Evolutionary conservation across 768 basidiomycete species (phyloP), one percentile per base, ranked within the genome.

Genomic region (Naganishia kalamii): DNA sequence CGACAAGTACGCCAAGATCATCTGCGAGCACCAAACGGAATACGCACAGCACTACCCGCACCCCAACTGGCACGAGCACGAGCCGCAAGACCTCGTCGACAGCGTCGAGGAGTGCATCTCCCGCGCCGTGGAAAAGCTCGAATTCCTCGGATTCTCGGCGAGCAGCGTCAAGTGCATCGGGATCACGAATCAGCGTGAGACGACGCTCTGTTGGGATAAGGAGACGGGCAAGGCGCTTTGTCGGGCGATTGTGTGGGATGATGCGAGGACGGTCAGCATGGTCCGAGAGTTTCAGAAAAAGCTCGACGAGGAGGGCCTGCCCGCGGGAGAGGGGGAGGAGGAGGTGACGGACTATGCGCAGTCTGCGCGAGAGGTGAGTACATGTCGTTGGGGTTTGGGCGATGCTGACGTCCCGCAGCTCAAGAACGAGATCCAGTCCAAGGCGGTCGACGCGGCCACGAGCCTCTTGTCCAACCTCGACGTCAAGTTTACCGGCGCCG

Each of bases 141-240:
- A 90, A 72, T 81, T 79, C 37, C 80, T 81, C 17, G 94, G 92
- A 6, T 94, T 87, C 86, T 79, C 83, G 1, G 54, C 52, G 15
- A 85, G 84, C 76, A 88, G 90, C 75, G 80, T 99, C 77, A 93
- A 92, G 80, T 88, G 89, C 68, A 90, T 99, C 69, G 94, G 93
- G 27, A 90, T 98, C 79, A 97, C 94, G 44, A 99, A 97, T 75
- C 94, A 98, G 79, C 87, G 96, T 62, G 96, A 98, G 78, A 98
- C 96, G 0, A 86, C 92, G 2, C 86, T 98, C 32, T 89, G 86
- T 19, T 98, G 96, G 96, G 89, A 89, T 74, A 84, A 88, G 66
- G 83, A 82, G 73, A 93, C 92, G 0, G 96, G 96, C 46, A 88
- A 89, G 77, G 88, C 92, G 0, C 78, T 96, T 4, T 90, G 89